Conservation (phyloP, 352 stramenopile species). For the Phytophthora pinifolia region DNA sequence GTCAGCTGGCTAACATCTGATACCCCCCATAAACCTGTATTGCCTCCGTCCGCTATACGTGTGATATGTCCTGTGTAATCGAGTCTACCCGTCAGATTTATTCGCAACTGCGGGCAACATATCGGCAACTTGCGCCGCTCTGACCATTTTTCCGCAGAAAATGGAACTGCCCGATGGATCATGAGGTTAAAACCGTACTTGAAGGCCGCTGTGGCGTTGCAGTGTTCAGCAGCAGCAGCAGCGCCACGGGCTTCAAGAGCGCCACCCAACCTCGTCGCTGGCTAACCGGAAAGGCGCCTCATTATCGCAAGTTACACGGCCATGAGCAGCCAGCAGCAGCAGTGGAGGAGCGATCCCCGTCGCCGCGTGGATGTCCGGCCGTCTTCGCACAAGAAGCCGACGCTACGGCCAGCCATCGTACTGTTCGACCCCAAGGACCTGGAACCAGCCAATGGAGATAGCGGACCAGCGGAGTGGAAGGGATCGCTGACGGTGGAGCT, state of each 20-base stretch:
- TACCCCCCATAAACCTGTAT: constrained; percentile 5
- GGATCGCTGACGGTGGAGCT: constrained; percentile 25
- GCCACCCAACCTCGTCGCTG: background rate
- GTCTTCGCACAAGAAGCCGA: constrained; percentile 19
- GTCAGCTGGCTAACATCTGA: background rate
- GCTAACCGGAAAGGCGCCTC: constrained; percentile 25
- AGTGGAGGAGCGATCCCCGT: background rate
- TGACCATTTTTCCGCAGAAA: constrained; percentile 22
- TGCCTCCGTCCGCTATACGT: background rate
- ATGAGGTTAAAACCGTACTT: no score
- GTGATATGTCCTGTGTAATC: background rate
- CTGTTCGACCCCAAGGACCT: constrained; percentile 58
- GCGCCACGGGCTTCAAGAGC: background rate
- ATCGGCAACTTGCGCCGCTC: constrained; percentile 1
- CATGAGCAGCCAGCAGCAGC: constrained; percentile 23
- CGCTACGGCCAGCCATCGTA: constrained; percentile 39
- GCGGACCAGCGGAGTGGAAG: constrained; percentile 17
- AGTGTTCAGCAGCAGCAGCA: constrained; percentile 2
- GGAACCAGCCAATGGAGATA: constrained; percentile 1
- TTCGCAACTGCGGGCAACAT: background rate
- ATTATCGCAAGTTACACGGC: constrained; percentile 25
- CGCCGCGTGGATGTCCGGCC: constrained; percentile 11
- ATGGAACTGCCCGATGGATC: no score
- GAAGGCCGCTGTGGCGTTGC: constrained; percentile 5
- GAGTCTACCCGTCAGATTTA: constrained; percentile 1